Conservation (phyloP, 2,329 filamentous ascomycete species). For the Neocatenulostroma microsporum region DNA sequence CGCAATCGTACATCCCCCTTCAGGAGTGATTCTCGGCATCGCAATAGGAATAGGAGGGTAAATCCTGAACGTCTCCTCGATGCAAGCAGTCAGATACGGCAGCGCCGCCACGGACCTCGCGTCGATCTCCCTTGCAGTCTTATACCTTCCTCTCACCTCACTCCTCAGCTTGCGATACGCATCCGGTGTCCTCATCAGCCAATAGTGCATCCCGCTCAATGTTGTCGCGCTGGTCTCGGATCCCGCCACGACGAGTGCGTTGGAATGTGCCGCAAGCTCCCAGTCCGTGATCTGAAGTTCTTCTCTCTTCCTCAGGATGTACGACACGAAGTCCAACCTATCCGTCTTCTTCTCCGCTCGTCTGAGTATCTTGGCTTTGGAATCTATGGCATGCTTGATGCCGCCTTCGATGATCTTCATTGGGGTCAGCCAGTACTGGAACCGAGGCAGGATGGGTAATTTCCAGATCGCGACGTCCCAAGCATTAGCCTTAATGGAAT, state of each 20-base stretch:
- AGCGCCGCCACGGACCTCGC: conserved; percentile 26
- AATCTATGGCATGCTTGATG: too few species aligned
- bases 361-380: too few species aligned
- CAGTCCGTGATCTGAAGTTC: too few species aligned
- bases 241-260: conserved; percentile 60
- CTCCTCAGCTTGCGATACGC: conserved; percentile 46
- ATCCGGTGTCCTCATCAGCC: conserved; percentile 55
- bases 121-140: conserved; percentile 26
- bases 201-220: conserved; percentile 63
- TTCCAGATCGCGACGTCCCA: too few species aligned
- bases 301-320: too few species aligned
- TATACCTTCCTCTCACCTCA: conserved; percentile 44
- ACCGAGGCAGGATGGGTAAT: too few species aligned
- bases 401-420: too few species aligned
- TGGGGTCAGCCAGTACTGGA: too few species aligned
- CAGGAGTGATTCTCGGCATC: neutral
- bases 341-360: too few species aligned
- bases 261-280: too few species aligned
- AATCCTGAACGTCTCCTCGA: conserved; percentile 29
- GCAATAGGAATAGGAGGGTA: conserved; percentile 28
- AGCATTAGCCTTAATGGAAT: too few species aligned
- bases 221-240: conserved; percentile 71
- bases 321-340: too few species aligned
- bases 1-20: conserved; percentile 1
- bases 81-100: conserved; percentile 31